Percentiles rank a stretch among this genome's conserved stretches.
Conservation (phyloP, 257 asterid genomes). For the Rauvolfia tetraphylla region DNA sequence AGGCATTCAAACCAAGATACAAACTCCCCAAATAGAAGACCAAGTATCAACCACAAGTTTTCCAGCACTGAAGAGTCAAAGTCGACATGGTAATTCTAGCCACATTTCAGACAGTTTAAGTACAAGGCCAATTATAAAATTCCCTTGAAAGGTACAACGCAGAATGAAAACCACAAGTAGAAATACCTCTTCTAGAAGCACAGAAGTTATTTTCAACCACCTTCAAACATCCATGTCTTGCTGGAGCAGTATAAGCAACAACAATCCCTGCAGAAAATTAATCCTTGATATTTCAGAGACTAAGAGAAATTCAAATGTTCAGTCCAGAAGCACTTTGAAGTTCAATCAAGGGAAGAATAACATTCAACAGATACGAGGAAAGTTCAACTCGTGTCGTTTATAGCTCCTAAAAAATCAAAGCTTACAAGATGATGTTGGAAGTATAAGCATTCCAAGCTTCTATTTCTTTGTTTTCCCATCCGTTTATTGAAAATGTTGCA, state of each 20-base stretch:
- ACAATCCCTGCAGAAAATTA: conserved; percentile 53
- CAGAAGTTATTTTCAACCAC: conserved; percentile 89
- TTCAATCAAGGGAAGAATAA: background rate
- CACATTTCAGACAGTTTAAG: background rate
- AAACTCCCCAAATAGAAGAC: background rate
- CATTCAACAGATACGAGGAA: background rate
- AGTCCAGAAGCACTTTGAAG: background rate
- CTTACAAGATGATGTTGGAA: background rate
- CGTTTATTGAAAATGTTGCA: background rate
- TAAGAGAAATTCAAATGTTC: background rate
- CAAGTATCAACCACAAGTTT: conserved; percentile 1
- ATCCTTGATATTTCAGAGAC: conserved; percentile 3
- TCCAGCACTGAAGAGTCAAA: background rate
- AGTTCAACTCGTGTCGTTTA: background rate
- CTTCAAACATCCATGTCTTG: conserved; percentile 84
- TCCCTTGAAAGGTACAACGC: background rate
- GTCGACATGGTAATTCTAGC: background rate
- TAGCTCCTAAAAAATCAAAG: background rate
- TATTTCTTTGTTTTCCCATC: background rate
- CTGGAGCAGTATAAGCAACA: conserved; percentile 73
- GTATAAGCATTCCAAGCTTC: background rate
- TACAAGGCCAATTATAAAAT: background rate
- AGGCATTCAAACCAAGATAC: background rate
- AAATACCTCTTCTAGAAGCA: conserved; percentile 85
- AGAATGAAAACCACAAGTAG: conserved; percentile 10